Evolutionary conservation across 495 filamentous ascomycete genomes (phyloP).

Genomic region (Hyaloscypha variabilis): DNA sequence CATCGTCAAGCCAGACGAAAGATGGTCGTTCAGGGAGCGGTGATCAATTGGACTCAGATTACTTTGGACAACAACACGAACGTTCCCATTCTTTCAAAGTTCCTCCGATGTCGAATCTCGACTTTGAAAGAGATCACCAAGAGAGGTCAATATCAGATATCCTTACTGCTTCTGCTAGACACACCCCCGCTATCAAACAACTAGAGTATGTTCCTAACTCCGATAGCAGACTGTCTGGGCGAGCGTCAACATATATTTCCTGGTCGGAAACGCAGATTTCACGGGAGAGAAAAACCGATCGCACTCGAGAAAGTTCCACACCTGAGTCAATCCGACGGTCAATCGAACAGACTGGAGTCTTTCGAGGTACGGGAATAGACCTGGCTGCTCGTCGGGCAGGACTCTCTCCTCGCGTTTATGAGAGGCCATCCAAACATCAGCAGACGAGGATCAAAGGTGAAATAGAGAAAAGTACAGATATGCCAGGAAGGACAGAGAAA

Average conservation of each 20-base stretch:
- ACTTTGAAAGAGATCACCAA: background rate
- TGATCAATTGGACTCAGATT: background rate
- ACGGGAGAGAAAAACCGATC: background rate
- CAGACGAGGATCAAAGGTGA: background rate
- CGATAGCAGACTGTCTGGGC: slow-evolving; percentile 1
- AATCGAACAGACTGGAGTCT: slow-evolving; percentile 29
- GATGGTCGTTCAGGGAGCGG: background rate
- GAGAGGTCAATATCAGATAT: slow-evolving; percentile 1
- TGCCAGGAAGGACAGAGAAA: background rate
- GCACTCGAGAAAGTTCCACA: slow-evolving; percentile 1
- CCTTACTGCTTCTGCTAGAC: background rate
- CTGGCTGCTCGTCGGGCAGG: background rate
- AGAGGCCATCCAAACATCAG: background rate
- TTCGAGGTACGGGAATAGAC: slow-evolving; percentile 27
- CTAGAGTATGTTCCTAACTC: background rate
- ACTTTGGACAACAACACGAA: background rate
- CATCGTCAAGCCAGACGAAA: background rate
- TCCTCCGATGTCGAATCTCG: background rate
- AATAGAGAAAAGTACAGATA: background rate
- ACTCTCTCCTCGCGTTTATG: background rate
- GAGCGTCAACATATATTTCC: slow-evolving; percentile 19
- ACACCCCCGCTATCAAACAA: background rate
- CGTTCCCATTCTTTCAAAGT: background rate
- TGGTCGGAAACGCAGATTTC: slow-evolving; percentile 29
- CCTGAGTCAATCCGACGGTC: too few relatives aligned